Evolutionary conservation across 1,139 yeast species (phyloP).

Genomic region (Magnusiomyces starmeri): DNA sequence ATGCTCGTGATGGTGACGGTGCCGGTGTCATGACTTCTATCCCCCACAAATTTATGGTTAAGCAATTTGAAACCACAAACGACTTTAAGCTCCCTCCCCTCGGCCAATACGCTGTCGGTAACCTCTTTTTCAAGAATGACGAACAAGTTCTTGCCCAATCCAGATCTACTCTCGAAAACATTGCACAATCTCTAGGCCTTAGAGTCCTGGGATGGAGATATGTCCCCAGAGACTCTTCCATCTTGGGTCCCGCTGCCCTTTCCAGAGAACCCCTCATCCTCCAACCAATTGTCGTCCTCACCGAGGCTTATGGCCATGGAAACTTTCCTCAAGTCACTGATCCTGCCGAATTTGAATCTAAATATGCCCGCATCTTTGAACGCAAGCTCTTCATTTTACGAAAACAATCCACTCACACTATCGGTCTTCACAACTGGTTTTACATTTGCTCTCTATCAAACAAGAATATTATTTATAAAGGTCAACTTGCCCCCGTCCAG

Average conservation of each 20-base stretch:
- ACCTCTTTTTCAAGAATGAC: conserved; percentile 81
- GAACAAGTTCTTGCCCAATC: conserved; percentile 58
- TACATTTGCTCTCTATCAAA: conserved; percentile 89
- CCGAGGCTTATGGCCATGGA: conserved; percentile 46
- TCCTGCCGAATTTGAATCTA: conserved; percentile 45
- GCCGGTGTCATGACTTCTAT: conserved; percentile 94
- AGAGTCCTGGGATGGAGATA: conserved; percentile 89
- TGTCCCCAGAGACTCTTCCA: conserved; percentile 92
- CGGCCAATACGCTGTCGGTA: conserved; percentile 94
- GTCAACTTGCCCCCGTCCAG: conserved; percentile 94
- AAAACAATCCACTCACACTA: conserved; percentile 82
- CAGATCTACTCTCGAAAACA: conserved; percentile 66
- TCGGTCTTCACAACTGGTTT: conserved; percentile 95
- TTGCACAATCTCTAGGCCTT: conserved; percentile 70
- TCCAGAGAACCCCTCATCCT: conserved; percentile 87
- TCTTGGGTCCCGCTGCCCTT: conserved; percentile 89
- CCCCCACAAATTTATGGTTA: conserved; percentile 77
- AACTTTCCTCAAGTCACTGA: conserved; percentile 27
- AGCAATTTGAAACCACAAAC: conserved; percentile 61
- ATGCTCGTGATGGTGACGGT: conserved; percentile 97
- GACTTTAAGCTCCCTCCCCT: conserved; percentile 59
- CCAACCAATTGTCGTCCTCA: conserved; percentile 79
- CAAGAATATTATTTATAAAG: conserved; percentile 91
- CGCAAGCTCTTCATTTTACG: conserved; percentile 78
- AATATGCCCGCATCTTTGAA: conserved; percentile 63